Conservation (phyloP, 352 stramenopile species). For the Phytopythium vexans region DNA sequence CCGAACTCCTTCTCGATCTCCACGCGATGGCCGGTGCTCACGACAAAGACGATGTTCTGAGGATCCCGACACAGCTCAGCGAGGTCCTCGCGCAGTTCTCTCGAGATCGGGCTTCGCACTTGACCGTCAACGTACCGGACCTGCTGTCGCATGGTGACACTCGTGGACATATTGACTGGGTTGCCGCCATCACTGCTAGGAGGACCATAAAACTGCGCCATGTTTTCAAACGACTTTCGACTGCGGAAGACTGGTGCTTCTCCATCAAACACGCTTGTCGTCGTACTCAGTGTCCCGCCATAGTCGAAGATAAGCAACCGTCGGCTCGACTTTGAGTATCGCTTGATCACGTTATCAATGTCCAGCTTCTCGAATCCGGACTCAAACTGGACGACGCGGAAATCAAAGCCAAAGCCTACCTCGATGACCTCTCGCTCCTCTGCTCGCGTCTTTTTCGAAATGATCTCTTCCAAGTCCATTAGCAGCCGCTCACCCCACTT, state of each 20-base stretch:
- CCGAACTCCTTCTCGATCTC: conserved; percentile 64
- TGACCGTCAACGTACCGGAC: conserved; percentile 67
- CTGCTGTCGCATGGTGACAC: conserved; percentile 7
- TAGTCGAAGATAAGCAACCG: conserved; percentile 98
- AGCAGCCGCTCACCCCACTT: conserved; percentile 95
- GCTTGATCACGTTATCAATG: conserved; percentile 81
- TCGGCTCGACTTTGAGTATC: conserved; percentile 51
- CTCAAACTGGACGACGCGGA: conserved; percentile 94
- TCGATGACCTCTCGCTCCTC: conserved; percentile 67
- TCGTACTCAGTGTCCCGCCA: conserved; percentile 92
- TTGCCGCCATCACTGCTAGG: too few species aligned
- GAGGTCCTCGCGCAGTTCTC: conserved; percentile 53
- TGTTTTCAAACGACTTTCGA: conserved; percentile 2
- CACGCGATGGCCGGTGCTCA: conserved; percentile 51
- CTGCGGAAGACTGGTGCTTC: conserved; percentile 44
- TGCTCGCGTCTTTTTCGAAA: conserved; percentile 31
- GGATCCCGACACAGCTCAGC: conserved; percentile 50
- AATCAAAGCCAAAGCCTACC: conserved; percentile 95
- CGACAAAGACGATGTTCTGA: conserved; percentile 66
- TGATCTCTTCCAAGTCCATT: conserved; percentile 89
- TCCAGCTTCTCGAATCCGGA: conserved; percentile 93
- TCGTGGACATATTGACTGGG: too few species aligned
- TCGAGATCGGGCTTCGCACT: conserved; percentile 60
- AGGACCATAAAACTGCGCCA: not conserved
- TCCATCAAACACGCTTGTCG: conserved; percentile 60